phyloP scores from a whole-genome alignment of 495 filamentous ascomycete genomes.

The Chaetomidium leptoderma region DNA sequence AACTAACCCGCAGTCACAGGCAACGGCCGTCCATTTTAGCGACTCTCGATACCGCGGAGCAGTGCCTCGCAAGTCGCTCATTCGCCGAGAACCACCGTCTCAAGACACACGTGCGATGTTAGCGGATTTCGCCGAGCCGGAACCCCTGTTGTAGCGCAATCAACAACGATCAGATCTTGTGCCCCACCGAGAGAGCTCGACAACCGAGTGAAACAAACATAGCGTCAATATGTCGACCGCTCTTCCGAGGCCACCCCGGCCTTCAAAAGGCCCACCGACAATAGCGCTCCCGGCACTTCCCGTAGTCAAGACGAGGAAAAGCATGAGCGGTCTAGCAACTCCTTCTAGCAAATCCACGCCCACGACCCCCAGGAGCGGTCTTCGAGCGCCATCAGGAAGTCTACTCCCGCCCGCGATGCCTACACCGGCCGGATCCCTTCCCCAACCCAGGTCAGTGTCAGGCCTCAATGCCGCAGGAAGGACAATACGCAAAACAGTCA shows the following conservation, averaged over 20 bases:
- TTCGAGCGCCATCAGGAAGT: conserved; percentile 59
- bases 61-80: too few relatives aligned
- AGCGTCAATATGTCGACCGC: conserved; percentile 53
- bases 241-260: conserved; percentile 60
- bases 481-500: conserved; percentile 76
- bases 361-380: conserved; percentile 50
- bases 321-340: conserved; percentile 45
- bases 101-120: conserved; percentile 1
- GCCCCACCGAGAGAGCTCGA: neutral
- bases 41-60: too few relatives aligned
- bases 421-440: conserved; percentile 47
- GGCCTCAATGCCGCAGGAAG: conserved; percentile 52
- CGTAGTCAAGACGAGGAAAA: conserved; percentile 65
- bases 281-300: conserved; percentile 66
- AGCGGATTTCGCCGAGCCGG: neutral
- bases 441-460: conserved; percentile 48
- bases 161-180: neutral
- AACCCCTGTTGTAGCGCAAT: neutral
- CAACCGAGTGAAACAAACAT: neutral
- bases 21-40: neutral
- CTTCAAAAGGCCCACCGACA: conserved; percentile 59
- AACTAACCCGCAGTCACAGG: neutral
- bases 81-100: neutral
- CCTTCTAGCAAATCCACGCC: conserved; percentile 45
- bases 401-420: conserved; percentile 44